Percentiles rank a stretch among this genome's conserved stretches.
These are phyloP conservation scores for Sphaerosporella brunnea DNA, from an alignment of 495 filamentous ascomycete genomes.

Conservation along the genomic window DNA sequence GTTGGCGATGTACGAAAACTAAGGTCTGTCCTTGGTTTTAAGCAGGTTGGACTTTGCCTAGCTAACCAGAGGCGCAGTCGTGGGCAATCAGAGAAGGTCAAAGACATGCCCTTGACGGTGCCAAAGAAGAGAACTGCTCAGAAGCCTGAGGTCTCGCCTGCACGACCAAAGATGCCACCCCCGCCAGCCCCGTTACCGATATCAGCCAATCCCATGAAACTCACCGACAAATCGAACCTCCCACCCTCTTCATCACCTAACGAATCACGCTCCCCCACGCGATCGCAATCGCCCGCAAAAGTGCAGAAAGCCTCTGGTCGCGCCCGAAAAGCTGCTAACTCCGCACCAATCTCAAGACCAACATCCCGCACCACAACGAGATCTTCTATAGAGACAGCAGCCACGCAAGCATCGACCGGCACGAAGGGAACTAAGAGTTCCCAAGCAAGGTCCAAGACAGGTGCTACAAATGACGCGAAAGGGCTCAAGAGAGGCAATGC, in stretches of 20 bases:
- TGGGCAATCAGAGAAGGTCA: background rate
- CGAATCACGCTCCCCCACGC: background rate
- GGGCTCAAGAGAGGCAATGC: constrained; percentile 17
- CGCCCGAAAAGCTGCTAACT: background rate
- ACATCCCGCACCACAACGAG: constrained; percentile 20
- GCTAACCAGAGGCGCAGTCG: background rate
- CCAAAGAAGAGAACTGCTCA: constrained; percentile 5
- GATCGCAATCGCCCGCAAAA: constrained; percentile 3
- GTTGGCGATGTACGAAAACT: constrained; percentile 23
- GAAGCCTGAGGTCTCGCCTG: constrained; percentile 9
- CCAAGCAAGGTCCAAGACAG: constrained; percentile 10
- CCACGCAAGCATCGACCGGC: constrained; percentile 6
- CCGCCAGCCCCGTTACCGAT: constrained; percentile 11
- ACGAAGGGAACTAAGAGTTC: constrained; percentile 12
- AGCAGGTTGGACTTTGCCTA: background rate
- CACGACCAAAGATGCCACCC: constrained; percentile 23
- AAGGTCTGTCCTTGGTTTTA: constrained; percentile 10
- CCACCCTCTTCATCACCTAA: constrained; percentile 10
- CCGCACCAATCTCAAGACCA: background rate
- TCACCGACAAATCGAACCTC: constrained; percentile 1
- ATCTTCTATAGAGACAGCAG: constrained; percentile 20
- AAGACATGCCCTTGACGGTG: background rate
- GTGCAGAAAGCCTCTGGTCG: background rate
- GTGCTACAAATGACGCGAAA: background rate
- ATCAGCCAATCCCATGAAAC: background rate